These are phyloP conservation scores for Penicillium desertorum DNA, from an alignment of 495 filamentous ascomycete species.

Conservation along the genomic window DNA sequence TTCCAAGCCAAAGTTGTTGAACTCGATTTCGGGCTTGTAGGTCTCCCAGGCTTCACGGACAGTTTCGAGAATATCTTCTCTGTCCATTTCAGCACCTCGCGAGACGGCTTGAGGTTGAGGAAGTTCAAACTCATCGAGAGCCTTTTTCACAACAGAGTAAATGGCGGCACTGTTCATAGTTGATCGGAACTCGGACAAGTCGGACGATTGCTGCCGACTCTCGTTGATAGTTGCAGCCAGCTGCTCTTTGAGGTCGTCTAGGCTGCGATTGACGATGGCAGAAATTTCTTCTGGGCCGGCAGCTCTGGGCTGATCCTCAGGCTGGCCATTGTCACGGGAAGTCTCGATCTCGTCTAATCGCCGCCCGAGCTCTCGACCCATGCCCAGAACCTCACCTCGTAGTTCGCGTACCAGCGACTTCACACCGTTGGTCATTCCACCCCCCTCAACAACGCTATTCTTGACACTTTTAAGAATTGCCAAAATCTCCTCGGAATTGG, in stretches of 20 bases:
- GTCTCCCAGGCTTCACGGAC: conserved; percentile 87
- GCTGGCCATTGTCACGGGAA: conserved; percentile 39
- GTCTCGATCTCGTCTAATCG: conserved; percentile 68
- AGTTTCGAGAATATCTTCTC: conserved; percentile 80
- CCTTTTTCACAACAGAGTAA: conserved; percentile 74
- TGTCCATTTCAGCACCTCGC: conserved; percentile 49
- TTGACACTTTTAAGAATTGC: conserved; percentile 79
- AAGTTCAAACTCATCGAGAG: conserved; percentile 62
- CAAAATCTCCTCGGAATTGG: conserved; percentile 58
- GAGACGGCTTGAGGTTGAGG: conserved; percentile 39
- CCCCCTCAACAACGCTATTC: conserved; percentile 79
- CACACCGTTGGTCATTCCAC: conserved; percentile 83
- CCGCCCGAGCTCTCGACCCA: conserved; percentile 85
- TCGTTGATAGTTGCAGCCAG: conserved; percentile 74
- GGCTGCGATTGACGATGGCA: conserved; percentile 72
- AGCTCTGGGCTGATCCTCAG: conserved; percentile 43
- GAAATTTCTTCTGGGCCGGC: conserved; percentile 68
- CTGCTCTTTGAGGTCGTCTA: conserved; percentile 77
- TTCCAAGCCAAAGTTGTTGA: conserved; percentile 85
- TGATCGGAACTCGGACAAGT: conserved; percentile 46
- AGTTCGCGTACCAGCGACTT: conserved; percentile 87
- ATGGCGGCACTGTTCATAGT: conserved; percentile 74
- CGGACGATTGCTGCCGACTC: conserved; percentile 63
- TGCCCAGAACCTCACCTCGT: conserved; percentile 86
- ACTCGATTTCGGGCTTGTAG: conserved; percentile 87